A percentile compares a stretch with the other conserved stretches of the same genome.
phyloP scores from a whole-genome alignment of 352 stramenopile genomes.

The Elongisporangium undulatum region DNA sequence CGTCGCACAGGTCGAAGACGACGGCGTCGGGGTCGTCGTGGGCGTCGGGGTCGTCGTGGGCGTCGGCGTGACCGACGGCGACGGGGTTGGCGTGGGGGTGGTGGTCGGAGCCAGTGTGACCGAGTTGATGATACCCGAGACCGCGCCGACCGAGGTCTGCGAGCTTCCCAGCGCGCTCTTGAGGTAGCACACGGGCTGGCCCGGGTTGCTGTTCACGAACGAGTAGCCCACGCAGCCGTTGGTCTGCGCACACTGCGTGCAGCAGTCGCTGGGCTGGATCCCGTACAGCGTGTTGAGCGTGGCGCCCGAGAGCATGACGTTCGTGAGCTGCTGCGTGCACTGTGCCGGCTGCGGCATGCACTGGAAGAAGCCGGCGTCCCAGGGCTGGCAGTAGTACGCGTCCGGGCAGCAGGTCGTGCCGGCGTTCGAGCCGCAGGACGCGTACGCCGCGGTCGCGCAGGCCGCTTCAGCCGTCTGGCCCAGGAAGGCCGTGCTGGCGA shows the following conservation, averaged over 20 bases:
- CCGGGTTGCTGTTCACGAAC: constrained; percentile 32
- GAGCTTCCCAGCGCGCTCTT: constrained; percentile 17
- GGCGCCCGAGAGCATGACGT: constrained; percentile 25
- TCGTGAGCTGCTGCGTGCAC: constrained; percentile 21
- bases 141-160: constrained; percentile 13
- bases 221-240: constrained; percentile 17
- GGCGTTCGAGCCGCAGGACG: constrained; percentile 4
- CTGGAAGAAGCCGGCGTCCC: constrained; percentile 17
- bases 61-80: constrained; percentile 9
- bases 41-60: constrained; percentile 10
- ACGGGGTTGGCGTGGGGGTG: constrained; percentile 36
- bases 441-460: constrained; percentile 3
- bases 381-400: constrained; percentile 16
- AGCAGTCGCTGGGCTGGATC: constrained; percentile 23
- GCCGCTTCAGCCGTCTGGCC: neutral
- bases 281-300: constrained; percentile 22
- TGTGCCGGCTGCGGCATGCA: constrained; percentile 13
- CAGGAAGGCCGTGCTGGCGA: neutral
- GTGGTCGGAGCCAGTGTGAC: constrained; percentile 51
- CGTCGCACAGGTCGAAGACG: constrained; percentile 10
- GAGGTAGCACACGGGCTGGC: constrained; percentile 26
- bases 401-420: constrained; percentile 13
- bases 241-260: constrained; percentile 16
- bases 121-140: constrained; percentile 28
- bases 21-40: constrained; percentile 11